Conservation (phyloP, 805 yeast species). For the Maudiozyma saulgeensis region DNA sequence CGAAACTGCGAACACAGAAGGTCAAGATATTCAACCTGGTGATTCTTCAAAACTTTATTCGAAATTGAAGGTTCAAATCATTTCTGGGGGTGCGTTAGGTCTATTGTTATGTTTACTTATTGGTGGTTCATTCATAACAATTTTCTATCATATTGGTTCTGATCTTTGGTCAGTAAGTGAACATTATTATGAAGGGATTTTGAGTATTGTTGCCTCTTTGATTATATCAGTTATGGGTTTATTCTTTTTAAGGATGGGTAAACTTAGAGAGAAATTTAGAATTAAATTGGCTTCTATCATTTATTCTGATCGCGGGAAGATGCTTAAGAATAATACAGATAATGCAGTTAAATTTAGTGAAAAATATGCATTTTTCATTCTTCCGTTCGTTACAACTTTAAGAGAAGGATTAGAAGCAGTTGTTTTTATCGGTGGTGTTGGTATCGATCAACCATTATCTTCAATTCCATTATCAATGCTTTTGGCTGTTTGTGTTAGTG, state of each 20-base stretch:
- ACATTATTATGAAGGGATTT: constrained; percentile 79
- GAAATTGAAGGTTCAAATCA: constrained; percentile 55
- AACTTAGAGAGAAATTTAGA: constrained; percentile 76
- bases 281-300: constrained; percentile 42
- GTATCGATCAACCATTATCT: constrained; percentile 57
- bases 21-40: constrained; percentile 5
- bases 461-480: constrained; percentile 58
- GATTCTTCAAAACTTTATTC: constrained; percentile 29
- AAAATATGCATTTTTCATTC: constrained; percentile 59
- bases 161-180: constrained; percentile 86
- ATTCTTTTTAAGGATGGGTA: constrained; percentile 69
- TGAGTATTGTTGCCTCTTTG: constrained; percentile 66
- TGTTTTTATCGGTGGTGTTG: constrained; percentile 84
- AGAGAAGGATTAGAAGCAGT: constrained; percentile 91
- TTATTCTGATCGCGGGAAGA: constrained; percentile 23
- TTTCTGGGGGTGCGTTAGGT: constrained; percentile 75
- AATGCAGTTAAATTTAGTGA: constrained; percentile 35
- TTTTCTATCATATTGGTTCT: constrained; percentile 69
- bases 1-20: constrained; percentile 7
- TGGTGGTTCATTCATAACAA: constrained; percentile 60
- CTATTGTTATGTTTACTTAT: constrained; percentile 56
- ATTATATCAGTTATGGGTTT: constrained; percentile 83
- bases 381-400: constrained; percentile 78
- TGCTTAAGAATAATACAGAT: constrained; percentile 13
- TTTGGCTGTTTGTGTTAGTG: constrained; percentile 50